A percentile compares a stretch with the other conserved stretches of the same genome.
phyloP scores from a whole-genome alignment of 192 early-diverging fungal species.

The Diversispora eburnea region DNA sequence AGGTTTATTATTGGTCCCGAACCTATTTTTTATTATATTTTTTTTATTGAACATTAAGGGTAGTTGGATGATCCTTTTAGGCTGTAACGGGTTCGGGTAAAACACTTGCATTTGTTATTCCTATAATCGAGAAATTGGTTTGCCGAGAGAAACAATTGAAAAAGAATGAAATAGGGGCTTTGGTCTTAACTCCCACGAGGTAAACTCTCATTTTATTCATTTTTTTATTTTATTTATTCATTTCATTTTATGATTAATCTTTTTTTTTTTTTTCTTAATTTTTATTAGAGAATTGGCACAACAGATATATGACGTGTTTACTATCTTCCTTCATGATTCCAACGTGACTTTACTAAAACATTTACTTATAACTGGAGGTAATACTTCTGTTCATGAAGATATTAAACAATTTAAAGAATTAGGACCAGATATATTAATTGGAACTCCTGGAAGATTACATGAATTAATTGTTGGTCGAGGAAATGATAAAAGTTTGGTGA shows the following conservation, averaged over 20 bases:
- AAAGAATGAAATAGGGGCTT: slow-evolving; percentile 77
- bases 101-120: slow-evolving; percentile 88
- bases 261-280: background rate
- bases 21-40: background rate
- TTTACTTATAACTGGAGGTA: slow-evolving; percentile 72
- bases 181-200: slow-evolving; percentile 85
- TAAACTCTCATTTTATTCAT: background rate
- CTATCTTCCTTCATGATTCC: slow-evolving; percentile 53
- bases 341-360: slow-evolving; percentile 40
- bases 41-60: background rate
- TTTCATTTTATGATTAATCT: background rate
- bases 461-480: slow-evolving; percentile 59
- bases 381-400: slow-evolving; percentile 58
- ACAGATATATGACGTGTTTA: slow-evolving; percentile 78
- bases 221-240: background rate
- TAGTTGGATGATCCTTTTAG: slow-evolving; percentile 30
- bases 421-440: slow-evolving; percentile 81
- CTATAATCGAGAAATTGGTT: slow-evolving; percentile 84
- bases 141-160: slow-evolving; percentile 56
- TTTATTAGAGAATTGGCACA: slow-evolving; percentile 72
- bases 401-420: slow-evolving; percentile 55
- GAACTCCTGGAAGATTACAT: slow-evolving; percentile 86
- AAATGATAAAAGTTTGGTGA: slow-evolving; percentile 43
- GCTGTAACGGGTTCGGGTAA: slow-evolving; percentile 97
- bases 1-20: background rate